A percentile compares a stretch with the other conserved stretches of the same genome.
Evolutionary conservation across 1,139 yeast species (phyloP).

Genomic region (Spencermartinsiella ligniputridi): DNA sequence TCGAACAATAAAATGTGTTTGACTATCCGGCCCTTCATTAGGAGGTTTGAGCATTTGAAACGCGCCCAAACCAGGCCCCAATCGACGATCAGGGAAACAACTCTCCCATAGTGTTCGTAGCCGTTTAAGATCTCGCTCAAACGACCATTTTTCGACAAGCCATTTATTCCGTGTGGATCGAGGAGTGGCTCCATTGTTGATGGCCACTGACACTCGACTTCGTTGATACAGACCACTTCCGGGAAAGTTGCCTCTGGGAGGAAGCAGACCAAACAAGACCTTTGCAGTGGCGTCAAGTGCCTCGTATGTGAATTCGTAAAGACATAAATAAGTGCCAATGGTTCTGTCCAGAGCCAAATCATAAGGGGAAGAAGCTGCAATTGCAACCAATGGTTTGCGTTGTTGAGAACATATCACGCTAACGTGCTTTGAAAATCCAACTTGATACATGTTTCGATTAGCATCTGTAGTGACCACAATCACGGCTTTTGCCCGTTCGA

Average conservation of each 20-base stretch:
- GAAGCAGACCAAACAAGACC: constrained; percentile 51
- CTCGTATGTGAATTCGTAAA: constrained; percentile 55
- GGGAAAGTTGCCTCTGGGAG: constrained; percentile 55
- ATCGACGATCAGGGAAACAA: constrained; percentile 30
- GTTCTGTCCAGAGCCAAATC: constrained; percentile 54
- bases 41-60: constrained; percentile 19
- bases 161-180: constrained; percentile 38
- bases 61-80: constrained; percentile 26
- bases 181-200: constrained; percentile 11
- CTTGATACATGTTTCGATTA: constrained; percentile 58
- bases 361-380: constrained; percentile 64
- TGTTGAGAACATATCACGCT: constrained; percentile 50
- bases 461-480: constrained; percentile 62
- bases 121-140: constrained; percentile 50
- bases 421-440: constrained; percentile 59
- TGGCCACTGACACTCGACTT: constrained; percentile 12
- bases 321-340: constrained; percentile 56
- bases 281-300: constrained; percentile 49
- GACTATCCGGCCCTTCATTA: constrained; percentile 9
- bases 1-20: constrained; percentile 53
- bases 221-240: constrained; percentile 39
- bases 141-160: constrained; percentile 58
- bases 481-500: constrained; percentile 53
- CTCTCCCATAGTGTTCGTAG: constrained; percentile 41
- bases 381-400: constrained; percentile 54